Evolutionary conservation across 305 asterid genomes (phyloP), one percentile per base, ranked within the genome.

Genomic region (Withania somnifera): DNA sequence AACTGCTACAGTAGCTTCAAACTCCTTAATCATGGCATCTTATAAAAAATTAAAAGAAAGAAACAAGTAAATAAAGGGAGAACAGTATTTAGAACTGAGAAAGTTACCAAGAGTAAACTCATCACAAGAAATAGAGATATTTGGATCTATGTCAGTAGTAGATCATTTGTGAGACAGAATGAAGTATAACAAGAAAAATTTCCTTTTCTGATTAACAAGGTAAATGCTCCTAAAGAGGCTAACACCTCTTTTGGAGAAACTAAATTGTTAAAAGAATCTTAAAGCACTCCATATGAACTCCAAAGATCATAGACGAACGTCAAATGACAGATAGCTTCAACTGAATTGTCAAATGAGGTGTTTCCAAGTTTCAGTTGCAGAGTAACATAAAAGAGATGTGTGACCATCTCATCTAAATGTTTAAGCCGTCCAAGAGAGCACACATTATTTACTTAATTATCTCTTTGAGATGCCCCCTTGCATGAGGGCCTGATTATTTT

Each of bases 1-100:
- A 82, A 88, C 83, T 81, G 91, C 89, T 63, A 87, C 90, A 78
- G 91, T 89, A 83, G 87, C 94, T 85, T 97, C 94, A 86, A 88
- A 86, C 53, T 84, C 88, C 88, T 89, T 91, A 81, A 93, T 84
- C 83, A 30, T 67, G 64, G 82, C 89, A 86, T 92, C 99, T 93
- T 93, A 80, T 85, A 56, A 81, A 77, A 45, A 10, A 26, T 14
- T 53, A 68, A 79, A 45, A 54, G 32, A 76, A n/a, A 82, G 80
- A 42, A 52, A 34, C 19, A 51, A 4, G 54, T 53, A 82, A 71
- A 40, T 42, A 30, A 9, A 61, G n/a, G 38, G 30, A 75, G 63
- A 75, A 26, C 47, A 75, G 9, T 51, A 19, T 28, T 75, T 17
- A 9, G 63, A 50, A 51, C 63, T 75, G 13, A 28, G 80, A 50